Evolutionary conservation across 208 protist species (phyloP).

Genomic region (Phytomonas sp.): DNA sequence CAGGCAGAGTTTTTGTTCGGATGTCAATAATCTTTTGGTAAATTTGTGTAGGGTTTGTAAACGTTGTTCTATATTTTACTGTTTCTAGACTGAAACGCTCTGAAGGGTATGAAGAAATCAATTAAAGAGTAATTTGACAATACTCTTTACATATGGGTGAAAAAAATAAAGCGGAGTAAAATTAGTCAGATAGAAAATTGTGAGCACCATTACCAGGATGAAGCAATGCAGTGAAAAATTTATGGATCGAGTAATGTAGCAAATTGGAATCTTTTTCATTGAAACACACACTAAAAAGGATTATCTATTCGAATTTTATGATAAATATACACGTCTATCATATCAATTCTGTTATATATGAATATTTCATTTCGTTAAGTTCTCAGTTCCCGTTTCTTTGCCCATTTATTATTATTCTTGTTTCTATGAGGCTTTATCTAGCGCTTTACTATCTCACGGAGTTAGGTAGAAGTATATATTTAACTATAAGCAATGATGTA

Average conservation of each 20-base stretch:
- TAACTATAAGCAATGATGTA: neutral
- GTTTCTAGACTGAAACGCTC: neutral
- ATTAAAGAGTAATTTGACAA: neutral
- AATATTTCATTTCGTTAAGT: neutral
- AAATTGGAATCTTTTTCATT: neutral
- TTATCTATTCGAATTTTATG: neutral
- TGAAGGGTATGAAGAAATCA: neutral
- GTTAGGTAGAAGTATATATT: neutral
- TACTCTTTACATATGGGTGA: neutral
- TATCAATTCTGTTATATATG: neutral
- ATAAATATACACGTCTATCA: neutral
- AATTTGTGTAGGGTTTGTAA: neutral
- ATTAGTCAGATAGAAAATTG: neutral
- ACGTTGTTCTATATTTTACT: neutral
- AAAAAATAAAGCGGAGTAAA: neutral
- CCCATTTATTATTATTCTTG: neutral
- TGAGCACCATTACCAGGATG: neutral
- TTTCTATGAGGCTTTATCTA: neutral
- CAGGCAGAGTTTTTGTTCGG: conserved; percentile 65
- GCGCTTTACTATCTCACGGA: neutral
- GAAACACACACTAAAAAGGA: neutral
- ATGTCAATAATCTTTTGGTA: neutral
- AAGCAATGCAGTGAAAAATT: neutral
- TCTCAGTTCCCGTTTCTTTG: neutral
- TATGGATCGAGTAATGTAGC: neutral